phyloP scores from a whole-genome alignment of 2,329 filamentous ascomycete species.

The Clonostachys sp. region DNA sequence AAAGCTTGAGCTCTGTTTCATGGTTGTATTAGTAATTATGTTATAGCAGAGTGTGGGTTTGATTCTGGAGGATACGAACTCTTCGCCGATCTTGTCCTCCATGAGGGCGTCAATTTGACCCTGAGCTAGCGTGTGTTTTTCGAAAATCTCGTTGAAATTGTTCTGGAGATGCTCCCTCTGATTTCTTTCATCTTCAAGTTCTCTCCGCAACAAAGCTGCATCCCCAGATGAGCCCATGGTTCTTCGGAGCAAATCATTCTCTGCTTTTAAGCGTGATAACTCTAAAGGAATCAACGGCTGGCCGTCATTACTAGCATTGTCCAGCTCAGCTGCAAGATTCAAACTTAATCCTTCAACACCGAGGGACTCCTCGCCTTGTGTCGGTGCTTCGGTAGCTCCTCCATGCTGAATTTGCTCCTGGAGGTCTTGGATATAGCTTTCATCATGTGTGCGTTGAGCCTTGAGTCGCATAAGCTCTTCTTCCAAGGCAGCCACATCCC shows the following conservation, averaged over 20 bases:
- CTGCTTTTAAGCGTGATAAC: slow-evolving; percentile 54
- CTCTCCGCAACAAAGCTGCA: slow-evolving; percentile 46
- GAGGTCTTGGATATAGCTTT: slow-evolving; percentile 51
- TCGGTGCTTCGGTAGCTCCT: slow-evolving; percentile 7
- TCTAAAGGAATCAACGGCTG: slow-evolving; percentile 41
- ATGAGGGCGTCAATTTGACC: slow-evolving; percentile 53
- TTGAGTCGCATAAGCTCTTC: slow-evolving; percentile 42
- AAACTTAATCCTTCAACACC: slow-evolving; percentile 16
- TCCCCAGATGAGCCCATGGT: slow-evolving; percentile 50
- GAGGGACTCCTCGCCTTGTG: slow-evolving; percentile 10
- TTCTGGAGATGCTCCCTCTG: slow-evolving; percentile 47
- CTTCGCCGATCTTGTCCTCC: slow-evolving; percentile 45
- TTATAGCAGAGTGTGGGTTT: slow-evolving; percentile 12
- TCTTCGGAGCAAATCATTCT: slow-evolving; percentile 54
- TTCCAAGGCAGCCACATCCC: slow-evolving; percentile 36
- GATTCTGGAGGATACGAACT: slow-evolving; percentile 43
- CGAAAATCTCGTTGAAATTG: slow-evolving; percentile 51
- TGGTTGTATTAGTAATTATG: slow-evolving; percentile 36
- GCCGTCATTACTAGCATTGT: slow-evolving; percentile 34
- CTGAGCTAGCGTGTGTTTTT: slow-evolving; percentile 52
- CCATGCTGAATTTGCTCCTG: slow-evolving; percentile 50
- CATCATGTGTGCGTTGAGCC: slow-evolving; percentile 42
- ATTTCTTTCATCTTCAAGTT: slow-evolving; percentile 49
- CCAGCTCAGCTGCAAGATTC: slow-evolving; percentile 58
- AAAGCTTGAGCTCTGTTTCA: slow-evolving; percentile 49